Evolutionary conservation across 1,284 basidiomycete species (phyloP).

Genomic region (Fomitopsis pinicola): DNA sequence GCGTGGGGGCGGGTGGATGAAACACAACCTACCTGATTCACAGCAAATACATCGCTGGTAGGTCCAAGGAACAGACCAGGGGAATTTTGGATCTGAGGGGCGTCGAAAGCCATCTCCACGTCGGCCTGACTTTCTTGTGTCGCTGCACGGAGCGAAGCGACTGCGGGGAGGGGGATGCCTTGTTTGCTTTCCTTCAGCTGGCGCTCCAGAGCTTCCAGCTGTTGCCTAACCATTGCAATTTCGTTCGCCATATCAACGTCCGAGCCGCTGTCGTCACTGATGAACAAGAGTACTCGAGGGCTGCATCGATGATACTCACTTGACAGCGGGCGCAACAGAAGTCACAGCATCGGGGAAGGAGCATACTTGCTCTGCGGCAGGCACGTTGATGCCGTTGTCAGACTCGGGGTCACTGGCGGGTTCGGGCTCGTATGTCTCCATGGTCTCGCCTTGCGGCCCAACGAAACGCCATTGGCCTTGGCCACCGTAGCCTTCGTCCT

Average conservation of each 20-base stretch:
- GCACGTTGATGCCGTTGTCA: background rate
- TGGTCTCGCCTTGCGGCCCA: background rate
- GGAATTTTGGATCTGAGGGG: background rate
- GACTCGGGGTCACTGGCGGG: background rate
- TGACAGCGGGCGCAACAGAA: background rate
- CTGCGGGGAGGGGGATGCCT: background rate
- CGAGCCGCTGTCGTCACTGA: conserved; percentile 14
- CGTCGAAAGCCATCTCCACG: background rate
- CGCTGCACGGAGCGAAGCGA: background rate
- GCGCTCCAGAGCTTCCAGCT: conserved; percentile 65
- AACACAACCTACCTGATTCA: background rate
- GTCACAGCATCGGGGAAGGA: background rate
- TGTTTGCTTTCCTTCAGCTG: conserved; percentile 46
- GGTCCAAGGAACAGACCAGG: background rate
- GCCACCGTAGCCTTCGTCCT: background rate
- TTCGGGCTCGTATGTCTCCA: background rate
- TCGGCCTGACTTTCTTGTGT: background rate
- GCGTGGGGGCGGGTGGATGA: background rate
- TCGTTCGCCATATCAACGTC: conserved; percentile 69
- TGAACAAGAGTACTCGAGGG: background rate
- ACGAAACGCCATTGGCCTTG: conserved; percentile 30
- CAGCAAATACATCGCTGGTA: background rate
- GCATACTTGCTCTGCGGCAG: background rate
- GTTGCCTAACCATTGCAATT: conserved; percentile 67
- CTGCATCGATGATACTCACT: conserved; percentile 26